Evolutionary conservation across 495 filamentous ascomycete species (phyloP), one percentile per base, ranked within the genome.

Genomic region (Parachaetomium inaequale): DNA sequence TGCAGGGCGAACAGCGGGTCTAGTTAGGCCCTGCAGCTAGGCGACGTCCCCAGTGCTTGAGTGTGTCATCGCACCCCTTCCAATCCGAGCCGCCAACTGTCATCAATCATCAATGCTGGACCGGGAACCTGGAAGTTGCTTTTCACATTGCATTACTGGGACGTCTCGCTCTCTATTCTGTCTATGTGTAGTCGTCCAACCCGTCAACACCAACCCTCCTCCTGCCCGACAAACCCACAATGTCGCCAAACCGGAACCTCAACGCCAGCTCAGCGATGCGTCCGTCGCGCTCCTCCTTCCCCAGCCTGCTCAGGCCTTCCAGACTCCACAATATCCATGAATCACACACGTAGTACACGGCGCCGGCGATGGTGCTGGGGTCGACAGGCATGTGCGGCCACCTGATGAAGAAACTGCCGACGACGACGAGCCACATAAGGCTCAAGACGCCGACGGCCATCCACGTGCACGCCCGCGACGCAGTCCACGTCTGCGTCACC

Each of bases 161-260:
- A n/a, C n/a, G n/a, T n/a, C n/a, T n/a, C n/a, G n/a, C n/a, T n/a
- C n/a, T n/a, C n/a, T n/a, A n/a, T n/a, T n/a, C n/a, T n/a, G n/a
- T n/a, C n/a, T 40, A 2, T 10, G 12, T 17, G 6, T 10, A 40
- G 6, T 40, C 36, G 10, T 40, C 36, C 36, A 17, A 17, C 14
- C 25, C 25, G 19, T 49, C 46, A 17, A 46, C 43, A 0, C 43
- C 43, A 11, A 46, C 21, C 7, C 43, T 23, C n/a, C 4, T 19
- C 43, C 43, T 15, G 3, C 43, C 43, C 43, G 43, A 23, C 43
- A 46, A 19, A 23, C 43, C 43, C 3, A 46, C 43, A 19, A 46
- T 46, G 43, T 46, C 43, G 43, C 43, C 43, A 46, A 46, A 46
- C 43, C n/a, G n/a, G 43, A 23, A 46, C 43, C 21, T 46, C 43